phyloP scores from a whole-genome alignment of 768 basidiomycete genomes.

The Sutorius australiensis region DNA sequence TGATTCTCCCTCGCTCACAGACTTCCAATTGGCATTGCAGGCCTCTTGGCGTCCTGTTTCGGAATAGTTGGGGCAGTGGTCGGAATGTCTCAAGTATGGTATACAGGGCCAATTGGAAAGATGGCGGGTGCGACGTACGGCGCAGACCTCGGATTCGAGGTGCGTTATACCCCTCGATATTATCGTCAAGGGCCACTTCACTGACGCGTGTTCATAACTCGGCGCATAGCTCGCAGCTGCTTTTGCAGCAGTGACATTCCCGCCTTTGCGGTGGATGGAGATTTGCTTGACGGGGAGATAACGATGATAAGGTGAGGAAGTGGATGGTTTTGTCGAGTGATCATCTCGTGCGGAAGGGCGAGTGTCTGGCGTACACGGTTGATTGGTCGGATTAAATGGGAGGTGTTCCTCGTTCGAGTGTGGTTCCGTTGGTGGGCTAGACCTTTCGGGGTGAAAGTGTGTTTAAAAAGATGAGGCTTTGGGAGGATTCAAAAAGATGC shows the following conservation, averaged over 20 bases:
- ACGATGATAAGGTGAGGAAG: no score
- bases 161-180: slow-evolving; percentile 13
- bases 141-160: slow-evolving; percentile 55
- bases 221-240: slow-evolving; percentile 37
- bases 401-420: no score
- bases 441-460: no score
- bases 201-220: not conserved
- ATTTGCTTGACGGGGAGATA: slow-evolving; percentile 40
- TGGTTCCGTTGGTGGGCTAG: no score
- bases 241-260: slow-evolving; percentile 46
- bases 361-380: no score
- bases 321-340: no score
- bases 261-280: slow-evolving; percentile 48
- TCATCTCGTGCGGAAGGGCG: no score
- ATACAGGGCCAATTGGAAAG: slow-evolving; percentile 46
- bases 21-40: slow-evolving; percentile 48
- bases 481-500: no score
- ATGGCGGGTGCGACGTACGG: slow-evolving; percentile 40
- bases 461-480: no score
- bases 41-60: slow-evolving; percentile 42
- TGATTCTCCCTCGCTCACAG: slow-evolving; percentile 15
- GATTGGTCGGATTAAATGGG: no score
- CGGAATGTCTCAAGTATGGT: slow-evolving; percentile 53
- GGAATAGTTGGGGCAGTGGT: slow-evolving; percentile 48
- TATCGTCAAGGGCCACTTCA: not conserved